Evolutionary conservation across 257 asterid species (phyloP).

Genomic region (Jacaranda mimosifolia): DNA sequence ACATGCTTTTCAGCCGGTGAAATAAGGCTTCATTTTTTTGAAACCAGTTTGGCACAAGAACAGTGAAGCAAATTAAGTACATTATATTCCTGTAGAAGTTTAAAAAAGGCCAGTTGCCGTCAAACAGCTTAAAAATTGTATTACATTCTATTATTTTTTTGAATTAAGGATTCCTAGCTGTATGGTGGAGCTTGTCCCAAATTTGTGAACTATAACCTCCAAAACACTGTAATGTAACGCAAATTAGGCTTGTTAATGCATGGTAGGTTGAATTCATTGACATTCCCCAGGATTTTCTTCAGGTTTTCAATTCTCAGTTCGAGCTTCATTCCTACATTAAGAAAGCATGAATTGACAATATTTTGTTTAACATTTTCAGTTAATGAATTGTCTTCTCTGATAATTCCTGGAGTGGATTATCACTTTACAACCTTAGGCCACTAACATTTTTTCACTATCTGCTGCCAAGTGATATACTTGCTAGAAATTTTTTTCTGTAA

Average conservation of each 20-base stretch:
- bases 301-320: not conserved
- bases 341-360: no score
- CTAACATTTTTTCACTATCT: no score
- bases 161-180: not conserved
- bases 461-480: no score
- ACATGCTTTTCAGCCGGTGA: constrained; percentile 24
- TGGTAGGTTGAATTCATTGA: no score
- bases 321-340: not conserved
- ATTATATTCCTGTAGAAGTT: constrained; percentile 17
- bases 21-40: constrained; percentile 18
- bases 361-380: no score
- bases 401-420: no score
- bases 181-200: constrained; percentile 1
- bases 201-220: not conserved
- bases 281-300: not conserved
- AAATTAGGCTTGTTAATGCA: not conserved
- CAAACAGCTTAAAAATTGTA: not conserved
- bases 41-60: constrained; percentile 15
- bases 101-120: constrained; percentile 15
- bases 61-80: constrained; percentile 22
- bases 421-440: no score
- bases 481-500: no score
- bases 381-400: no score
- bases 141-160: not conserved
- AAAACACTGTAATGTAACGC: not conserved